Conservation (phyloP, 805 yeast species). For the Maudiozyma barnettii region DNA sequence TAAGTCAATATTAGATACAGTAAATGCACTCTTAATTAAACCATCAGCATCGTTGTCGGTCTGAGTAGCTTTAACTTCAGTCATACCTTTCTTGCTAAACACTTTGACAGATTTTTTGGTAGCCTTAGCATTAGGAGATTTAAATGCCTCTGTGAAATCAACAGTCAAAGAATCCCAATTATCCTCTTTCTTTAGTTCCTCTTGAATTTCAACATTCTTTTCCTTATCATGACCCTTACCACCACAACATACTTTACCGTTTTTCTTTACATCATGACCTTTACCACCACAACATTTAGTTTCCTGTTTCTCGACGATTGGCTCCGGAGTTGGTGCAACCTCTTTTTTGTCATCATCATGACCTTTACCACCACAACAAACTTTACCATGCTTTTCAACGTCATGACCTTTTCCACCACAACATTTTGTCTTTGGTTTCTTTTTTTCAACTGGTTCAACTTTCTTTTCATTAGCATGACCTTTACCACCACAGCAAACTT, state of each 20-base stretch:
- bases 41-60: slow-evolving; percentile 20
- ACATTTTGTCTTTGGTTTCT: neutral
- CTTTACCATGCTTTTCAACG: slow-evolving; percentile 11
- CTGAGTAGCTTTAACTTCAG: slow-evolving; percentile 2
- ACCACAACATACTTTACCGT: slow-evolving; percentile 27
- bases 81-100: slow-evolving; percentile 2
- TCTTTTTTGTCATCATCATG: slow-evolving; percentile 13
- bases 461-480: slow-evolving; percentile 7
- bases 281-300: slow-evolving; percentile 1
- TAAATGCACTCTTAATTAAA: slow-evolving; percentile 26
- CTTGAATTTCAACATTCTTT: neutral
- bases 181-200: slow-evolving; percentile 5
- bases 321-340: slow-evolving; percentile 7
- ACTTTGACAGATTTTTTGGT: slow-evolving; percentile 4
- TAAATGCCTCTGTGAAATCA: slow-evolving; percentile 34
- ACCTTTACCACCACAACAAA: slow-evolving; percentile 27
- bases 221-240: slow-evolving; percentile 8
- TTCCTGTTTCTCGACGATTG: slow-evolving; percentile 2
- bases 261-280: slow-evolving; percentile 9
- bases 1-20: slow-evolving; percentile 35
- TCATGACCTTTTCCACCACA: slow-evolving; percentile 3
- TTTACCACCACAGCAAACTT: slow-evolving; percentile 27
- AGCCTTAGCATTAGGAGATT: neutral
- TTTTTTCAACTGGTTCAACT: neutral
- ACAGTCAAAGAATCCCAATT: slow-evolving; percentile 15